Evolutionary conservation across 176 grass and related monocot genomes (phyloP).

Genomic region (Musa troglodytarum): DNA sequence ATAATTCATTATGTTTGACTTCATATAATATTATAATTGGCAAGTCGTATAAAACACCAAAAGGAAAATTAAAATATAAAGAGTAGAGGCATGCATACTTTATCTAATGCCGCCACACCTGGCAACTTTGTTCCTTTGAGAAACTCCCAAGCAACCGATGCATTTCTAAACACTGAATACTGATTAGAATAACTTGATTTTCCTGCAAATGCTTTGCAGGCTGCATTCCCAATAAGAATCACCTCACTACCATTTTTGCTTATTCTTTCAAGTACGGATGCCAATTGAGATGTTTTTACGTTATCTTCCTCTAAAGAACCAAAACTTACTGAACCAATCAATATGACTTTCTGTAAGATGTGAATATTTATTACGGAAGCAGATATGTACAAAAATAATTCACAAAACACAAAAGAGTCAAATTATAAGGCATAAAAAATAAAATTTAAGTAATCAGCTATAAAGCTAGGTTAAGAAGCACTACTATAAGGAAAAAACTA

Average conservation of each 20-base stretch:
- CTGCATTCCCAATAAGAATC: constrained; percentile 54
- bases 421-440: neutral
- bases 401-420: neutral
- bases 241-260: constrained; percentile 42
- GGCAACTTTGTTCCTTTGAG: constrained; percentile 79
- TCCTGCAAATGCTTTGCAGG: constrained; percentile 48
- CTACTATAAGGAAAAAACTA: too few relatives aligned
- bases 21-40: neutral
- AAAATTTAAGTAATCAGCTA: neutral
- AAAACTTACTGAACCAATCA: constrained; percentile 55
- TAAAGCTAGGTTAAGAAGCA: neutral
- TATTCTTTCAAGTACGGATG: constrained; percentile 45
- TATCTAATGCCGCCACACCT: constrained; percentile 84
- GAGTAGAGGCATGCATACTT: constrained; percentile 34
- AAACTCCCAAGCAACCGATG: constrained; percentile 76
- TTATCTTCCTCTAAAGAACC: constrained; percentile 30
- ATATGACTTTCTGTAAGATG: constrained; percentile 67
- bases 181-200: constrained; percentile 27
- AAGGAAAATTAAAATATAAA: neutral
- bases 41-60: neutral
- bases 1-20: neutral
- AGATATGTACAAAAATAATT: neutral
- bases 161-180: constrained; percentile 45
- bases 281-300: constrained; percentile 38
- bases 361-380: constrained; percentile 1